Evolutionary conservation across 371 early-diverging fungal species (phyloP).

Genomic region (Choanephora cucurbitarum): DNA sequence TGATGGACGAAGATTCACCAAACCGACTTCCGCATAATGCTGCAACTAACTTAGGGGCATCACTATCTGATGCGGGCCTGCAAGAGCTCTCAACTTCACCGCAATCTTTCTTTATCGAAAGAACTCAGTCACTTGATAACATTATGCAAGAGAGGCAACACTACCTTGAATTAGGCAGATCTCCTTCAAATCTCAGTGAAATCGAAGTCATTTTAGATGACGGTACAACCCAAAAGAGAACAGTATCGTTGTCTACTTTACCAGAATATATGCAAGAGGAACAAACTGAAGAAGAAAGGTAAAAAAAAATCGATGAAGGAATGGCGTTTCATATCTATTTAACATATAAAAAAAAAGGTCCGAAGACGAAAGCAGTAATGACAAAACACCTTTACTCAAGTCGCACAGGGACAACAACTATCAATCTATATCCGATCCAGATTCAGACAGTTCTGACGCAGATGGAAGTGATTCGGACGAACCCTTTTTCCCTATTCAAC

Average conservation of each 20-base stretch:
- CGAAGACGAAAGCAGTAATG: constrained; percentile 2
- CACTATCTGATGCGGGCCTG: constrained; percentile 22
- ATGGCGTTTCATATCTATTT: background rate
- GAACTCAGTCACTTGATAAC: constrained; percentile 20
- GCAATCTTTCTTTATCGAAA: constrained; percentile 17
- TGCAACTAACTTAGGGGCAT: constrained; percentile 17
- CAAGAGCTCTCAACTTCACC: constrained; percentile 24
- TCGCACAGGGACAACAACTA: constrained; percentile 19
- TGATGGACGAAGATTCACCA: constrained; percentile 5
- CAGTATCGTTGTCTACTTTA: constrained; percentile 31
- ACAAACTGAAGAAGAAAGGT: background rate
- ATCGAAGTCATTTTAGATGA: constrained; percentile 36
- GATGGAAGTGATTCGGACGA: constrained; percentile 36
- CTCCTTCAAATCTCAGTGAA: constrained; percentile 16
- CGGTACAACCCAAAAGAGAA: constrained; percentile 27
- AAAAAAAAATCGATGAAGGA: background rate
- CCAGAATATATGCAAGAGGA: constrained; percentile 5
- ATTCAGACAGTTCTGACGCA: constrained; percentile 11
- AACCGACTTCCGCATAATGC: constrained; percentile 22
- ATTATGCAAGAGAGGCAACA: background rate
- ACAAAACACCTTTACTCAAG: constrained; percentile 26
- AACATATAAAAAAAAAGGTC: background rate
- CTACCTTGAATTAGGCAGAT: constrained; percentile 7
- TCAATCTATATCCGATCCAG: background rate
- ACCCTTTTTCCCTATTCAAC: constrained; percentile 33